phyloP scores from a whole-genome alignment of 31 red algal genomes.

The Bonnemaisonia californica region DNA sequence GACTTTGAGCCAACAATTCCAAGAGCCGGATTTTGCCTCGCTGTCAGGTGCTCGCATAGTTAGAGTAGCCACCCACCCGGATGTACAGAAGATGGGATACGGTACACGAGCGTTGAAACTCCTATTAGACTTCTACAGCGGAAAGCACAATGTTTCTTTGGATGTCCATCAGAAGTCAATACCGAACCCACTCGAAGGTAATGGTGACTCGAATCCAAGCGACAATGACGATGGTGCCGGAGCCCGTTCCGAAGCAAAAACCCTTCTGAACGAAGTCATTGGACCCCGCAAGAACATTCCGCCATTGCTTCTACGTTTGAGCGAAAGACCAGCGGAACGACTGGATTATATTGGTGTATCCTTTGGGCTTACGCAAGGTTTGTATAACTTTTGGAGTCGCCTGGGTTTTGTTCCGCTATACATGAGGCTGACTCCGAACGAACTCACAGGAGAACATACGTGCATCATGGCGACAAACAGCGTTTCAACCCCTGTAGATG shows the following conservation, averaged over 20 bases:
- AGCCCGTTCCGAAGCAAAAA: not conserved
- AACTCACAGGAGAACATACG: conserved; percentile 88
- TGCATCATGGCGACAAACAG: conserved; percentile 78
- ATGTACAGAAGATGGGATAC: conserved; percentile 97
- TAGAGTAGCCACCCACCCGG: conserved; percentile 87
- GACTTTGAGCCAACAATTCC: conserved; percentile 94
- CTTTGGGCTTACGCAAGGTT: conserved; percentile 79
- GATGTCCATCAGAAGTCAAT: conserved; percentile 18
- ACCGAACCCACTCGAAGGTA: not conserved
- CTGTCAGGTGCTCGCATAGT: conserved; percentile 86
- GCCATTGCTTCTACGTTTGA: conserved; percentile 70
- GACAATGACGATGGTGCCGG: conserved; percentile 2
- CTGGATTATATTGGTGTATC: conserved; percentile 93
- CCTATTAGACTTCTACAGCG: conserved; percentile 67
- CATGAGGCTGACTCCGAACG: conserved; percentile 79
- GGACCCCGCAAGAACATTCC: conserved; percentile 72
- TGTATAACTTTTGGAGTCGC: conserved; percentile 86
- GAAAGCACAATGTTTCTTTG: conserved; percentile 50
- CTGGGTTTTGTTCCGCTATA: conserved; percentile 82
- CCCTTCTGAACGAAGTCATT: conserved; percentile 56
- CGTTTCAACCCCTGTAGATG: conserved; percentile 11
- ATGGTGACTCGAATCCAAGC: not conserved
- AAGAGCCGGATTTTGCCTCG: conserved; percentile 84
- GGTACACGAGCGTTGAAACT: conserved; percentile 88
- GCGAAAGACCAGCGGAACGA: conserved; percentile 34